A percentile compares a stretch with the other conserved stretches of the same genome.
These are phyloP conservation scores for Candida sanyaensis DNA, from an alignment of 1,139 yeast genomes.

Conservation along the genomic window DNA sequence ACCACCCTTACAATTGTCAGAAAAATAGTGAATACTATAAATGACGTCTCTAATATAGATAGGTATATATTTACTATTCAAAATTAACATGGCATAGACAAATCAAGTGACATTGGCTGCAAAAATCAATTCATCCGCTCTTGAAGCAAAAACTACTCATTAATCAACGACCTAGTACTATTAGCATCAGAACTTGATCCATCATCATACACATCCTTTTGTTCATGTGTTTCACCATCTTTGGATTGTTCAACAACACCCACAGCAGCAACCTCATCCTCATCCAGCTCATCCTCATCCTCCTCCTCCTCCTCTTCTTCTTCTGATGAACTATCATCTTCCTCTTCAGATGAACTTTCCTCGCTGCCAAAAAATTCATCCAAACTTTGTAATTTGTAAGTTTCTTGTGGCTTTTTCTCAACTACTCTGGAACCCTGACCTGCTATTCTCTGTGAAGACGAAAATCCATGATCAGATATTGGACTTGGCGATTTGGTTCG, in stretches of 20 bases:
- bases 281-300: slow-evolving; percentile 15
- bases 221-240: slow-evolving; percentile 11
- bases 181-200: slow-evolving; percentile 10
- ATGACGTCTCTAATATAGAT: too few relatives aligned
- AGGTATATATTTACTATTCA: too few relatives aligned
- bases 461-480: slow-evolving; percentile 23
- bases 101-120: background rate
- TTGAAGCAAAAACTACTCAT: background rate
- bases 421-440: background rate
- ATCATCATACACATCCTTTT: slow-evolving; percentile 12
- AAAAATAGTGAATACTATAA: too few relatives aligned
- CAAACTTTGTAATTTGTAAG: slow-evolving; percentile 67
- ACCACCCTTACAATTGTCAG: too few relatives aligned
- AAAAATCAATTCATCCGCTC: background rate
- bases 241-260: too few relatives aligned
- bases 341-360: slow-evolving; percentile 27
- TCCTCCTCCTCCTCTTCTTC: slow-evolving; percentile 27
- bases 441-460: slow-evolving; percentile 22
- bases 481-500: slow-evolving; percentile 25
- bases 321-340: slow-evolving; percentile 18
- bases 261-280: slow-evolving; percentile 4
- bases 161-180: slow-evolving; percentile 8
- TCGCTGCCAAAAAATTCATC: slow-evolving; percentile 80
- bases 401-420: slow-evolving; percentile 23
- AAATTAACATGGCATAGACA: background rate